Evolutionary conservation across 2,329 filamentous ascomycete species (phyloP).

Genomic region (Conoideocrella luteorostrata): DNA sequence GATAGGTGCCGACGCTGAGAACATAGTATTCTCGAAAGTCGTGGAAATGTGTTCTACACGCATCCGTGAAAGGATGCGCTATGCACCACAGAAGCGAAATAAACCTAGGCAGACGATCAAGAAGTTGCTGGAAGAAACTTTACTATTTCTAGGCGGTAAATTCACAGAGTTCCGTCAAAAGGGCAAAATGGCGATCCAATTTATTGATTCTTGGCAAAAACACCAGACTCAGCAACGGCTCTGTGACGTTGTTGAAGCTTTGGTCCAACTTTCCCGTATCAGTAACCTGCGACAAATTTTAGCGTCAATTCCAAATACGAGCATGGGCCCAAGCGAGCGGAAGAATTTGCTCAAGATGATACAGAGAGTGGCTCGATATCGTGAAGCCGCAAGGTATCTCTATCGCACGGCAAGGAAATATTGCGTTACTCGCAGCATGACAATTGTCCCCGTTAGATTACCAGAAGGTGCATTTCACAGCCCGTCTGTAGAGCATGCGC

Average conservation of each 20-base stretch:
- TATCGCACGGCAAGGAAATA: background rate
- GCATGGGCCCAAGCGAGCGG: background rate
- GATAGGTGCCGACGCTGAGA: conserved; percentile 7
- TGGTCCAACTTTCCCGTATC: conserved; percentile 19
- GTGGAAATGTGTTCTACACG: conserved; percentile 24
- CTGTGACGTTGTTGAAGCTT: conserved; percentile 21
- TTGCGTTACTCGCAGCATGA: background rate
- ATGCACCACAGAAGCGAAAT: conserved; percentile 12
- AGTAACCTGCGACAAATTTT: conserved; percentile 15
- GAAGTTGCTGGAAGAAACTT: too few species aligned
- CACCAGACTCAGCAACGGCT: conserved; percentile 18
- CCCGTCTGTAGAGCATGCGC: too few species aligned
- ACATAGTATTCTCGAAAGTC: conserved; percentile 18
- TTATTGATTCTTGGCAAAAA: conserved; percentile 19
- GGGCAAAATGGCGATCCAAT: conserved; percentile 17
- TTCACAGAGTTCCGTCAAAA: conserved; percentile 10
- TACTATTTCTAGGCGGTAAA: background rate
- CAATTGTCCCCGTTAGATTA: background rate
- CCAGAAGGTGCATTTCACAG: background rate
- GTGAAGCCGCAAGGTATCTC: background rate
- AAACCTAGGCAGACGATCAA: conserved; percentile 11
- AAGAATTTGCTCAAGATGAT: background rate
- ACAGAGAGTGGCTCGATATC: background rate
- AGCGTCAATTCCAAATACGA: background rate
- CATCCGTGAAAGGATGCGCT: conserved; percentile 21